phyloP scores from a whole-genome alignment of 1,139 yeast genomes.

The Geotrichum siamense region DNA sequence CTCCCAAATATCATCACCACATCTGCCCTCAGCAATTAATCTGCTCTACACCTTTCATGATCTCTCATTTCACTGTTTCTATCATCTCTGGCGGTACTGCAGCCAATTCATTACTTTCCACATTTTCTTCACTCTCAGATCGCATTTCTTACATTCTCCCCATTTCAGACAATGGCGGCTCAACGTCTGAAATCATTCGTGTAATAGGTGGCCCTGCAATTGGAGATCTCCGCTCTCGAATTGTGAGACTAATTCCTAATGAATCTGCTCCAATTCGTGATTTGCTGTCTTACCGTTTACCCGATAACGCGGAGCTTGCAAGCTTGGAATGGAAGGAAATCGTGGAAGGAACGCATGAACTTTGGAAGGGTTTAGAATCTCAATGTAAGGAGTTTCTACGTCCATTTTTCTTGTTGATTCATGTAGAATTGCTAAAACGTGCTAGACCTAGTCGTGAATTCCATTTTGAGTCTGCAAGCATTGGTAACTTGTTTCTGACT shows the following conservation, averaged over 20 bases:
- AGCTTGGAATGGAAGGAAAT: constrained; percentile 66
- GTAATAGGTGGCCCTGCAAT: constrained; percentile 94
- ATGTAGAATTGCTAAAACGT: constrained; percentile 67
- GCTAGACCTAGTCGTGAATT: constrained; percentile 53
- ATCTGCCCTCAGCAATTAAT: too few relatives aligned
- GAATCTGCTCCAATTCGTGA: constrained; percentile 36
- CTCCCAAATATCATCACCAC: too few relatives aligned
- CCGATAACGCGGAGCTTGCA: constrained; percentile 47
- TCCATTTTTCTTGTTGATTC: constrained; percentile 71
- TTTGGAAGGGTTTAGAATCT: constrained; percentile 58
- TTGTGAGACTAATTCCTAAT: constrained; percentile 58
- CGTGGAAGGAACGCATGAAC: constrained; percentile 68
- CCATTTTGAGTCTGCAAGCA: constrained; percentile 67
- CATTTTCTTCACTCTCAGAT: constrained; percentile 41
- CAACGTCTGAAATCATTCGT: constrained; percentile 83
- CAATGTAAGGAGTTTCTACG: constrained; percentile 68
- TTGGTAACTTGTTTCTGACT: constrained; percentile 77
- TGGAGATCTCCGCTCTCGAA: constrained; percentile 81
- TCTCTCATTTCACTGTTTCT: too few relatives aligned
- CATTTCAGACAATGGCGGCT: constrained; percentile 89
- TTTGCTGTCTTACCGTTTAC: constrained; percentile 56
- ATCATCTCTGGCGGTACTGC: constrained; percentile 83
- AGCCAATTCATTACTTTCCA: constrained; percentile 52
- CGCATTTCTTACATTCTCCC: constrained; percentile 65
- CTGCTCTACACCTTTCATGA: too few relatives aligned